Base-by-base conservation (phyloP, 345 rosid genomes). In the Boechera retrofracta region DNA sequence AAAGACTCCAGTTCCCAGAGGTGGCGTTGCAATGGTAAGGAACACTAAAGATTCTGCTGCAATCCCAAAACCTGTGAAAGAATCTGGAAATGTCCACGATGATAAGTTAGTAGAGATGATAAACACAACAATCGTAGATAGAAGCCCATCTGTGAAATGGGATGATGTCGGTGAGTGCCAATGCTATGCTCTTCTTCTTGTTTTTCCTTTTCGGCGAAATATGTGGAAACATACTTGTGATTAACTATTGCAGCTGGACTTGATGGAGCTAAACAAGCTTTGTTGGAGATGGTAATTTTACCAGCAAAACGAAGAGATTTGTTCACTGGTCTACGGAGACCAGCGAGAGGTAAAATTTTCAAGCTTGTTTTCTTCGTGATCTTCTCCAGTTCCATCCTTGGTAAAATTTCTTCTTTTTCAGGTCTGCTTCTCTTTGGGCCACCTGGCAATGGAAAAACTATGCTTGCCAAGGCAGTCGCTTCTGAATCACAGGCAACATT, bases 401-500 rank as follows among this genome's bases (percentile, higher is more conserved):
- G 2, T 41, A 21, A 41, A 29, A 11, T 35, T 31, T 44, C 52
- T 54, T 60, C 26, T 68, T 68, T 82, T 41, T 62, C 71, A 94
- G 98, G 98, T 72, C 70, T 94, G 74, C 97, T 94, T 79, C 96
- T 94, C 74, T 94, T 94, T 83, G 97, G 98, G 42, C 98, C 98
- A 67, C 98, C 97, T 72, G 98, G 98, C 26, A 94, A 91, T 84
- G 98, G 98, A 44, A 94, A 94, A 81, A 94, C 98, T 61, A 94
- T 94, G 98, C 97, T 94, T 82, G 97, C 95, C 38, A 94, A 94
- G 81, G 98, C 98, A 64, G 97, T 94, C 7, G 97, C 98, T 61
- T 94, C 98, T 4, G 97, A 94, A 85, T 92, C 98, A 54, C 84
- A 87, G 80, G 98, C 97, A 60, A 94, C 98, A 16, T 94, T 94